These are phyloP conservation scores for Orobanche coerulescens DNA, from an alignment of 257 asterid genomes.

Conservation along the genomic window DNA sequence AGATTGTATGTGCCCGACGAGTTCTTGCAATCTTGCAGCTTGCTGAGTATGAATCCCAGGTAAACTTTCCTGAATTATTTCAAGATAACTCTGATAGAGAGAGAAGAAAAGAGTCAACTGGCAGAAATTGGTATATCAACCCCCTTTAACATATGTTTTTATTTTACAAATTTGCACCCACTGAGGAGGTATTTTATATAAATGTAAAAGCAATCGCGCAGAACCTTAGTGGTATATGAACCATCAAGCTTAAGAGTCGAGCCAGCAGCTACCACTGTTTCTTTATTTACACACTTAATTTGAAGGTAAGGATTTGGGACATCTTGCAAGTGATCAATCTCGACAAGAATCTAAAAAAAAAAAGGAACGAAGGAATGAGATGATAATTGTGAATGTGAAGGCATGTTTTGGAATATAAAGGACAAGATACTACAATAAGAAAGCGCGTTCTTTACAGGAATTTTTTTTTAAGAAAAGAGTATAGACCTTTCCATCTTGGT, in stretches of 20 bases:
- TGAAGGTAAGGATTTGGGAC: constrained; percentile 81
- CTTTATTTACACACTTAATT: constrained; percentile 86
- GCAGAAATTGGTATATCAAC: not conserved
- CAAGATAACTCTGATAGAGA: constrained; percentile 73
- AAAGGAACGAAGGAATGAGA: constrained; percentile 8
- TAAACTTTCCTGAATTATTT: constrained; percentile 67
- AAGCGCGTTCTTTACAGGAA: too few relatives aligned
- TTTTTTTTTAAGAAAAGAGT: constrained; percentile 18
- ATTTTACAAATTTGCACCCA: too few relatives aligned
- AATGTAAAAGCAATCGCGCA: constrained; percentile 5
- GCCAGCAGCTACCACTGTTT: constrained; percentile 78
- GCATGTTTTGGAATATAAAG: not conserved
- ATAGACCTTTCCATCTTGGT: constrained; percentile 98
- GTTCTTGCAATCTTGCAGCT: constrained; percentile 87
- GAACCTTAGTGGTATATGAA: constrained; percentile 94
- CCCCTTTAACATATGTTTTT: too few relatives aligned
- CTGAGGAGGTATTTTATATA: not conserved
- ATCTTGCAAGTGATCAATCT: constrained; percentile 96
- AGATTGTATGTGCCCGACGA: constrained; percentile 70
- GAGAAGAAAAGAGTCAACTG: constrained; percentile 19
- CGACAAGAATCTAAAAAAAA: constrained; percentile 67
- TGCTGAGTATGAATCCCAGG: constrained; percentile 93
- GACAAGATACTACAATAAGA: not conserved
- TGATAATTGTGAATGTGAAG: not conserved
- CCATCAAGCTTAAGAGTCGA: constrained; percentile 77